These are phyloP conservation scores for Fusarium napiforme DNA, from an alignment of 2,329 filamentous ascomycete species.

Conservation along the genomic window DNA sequence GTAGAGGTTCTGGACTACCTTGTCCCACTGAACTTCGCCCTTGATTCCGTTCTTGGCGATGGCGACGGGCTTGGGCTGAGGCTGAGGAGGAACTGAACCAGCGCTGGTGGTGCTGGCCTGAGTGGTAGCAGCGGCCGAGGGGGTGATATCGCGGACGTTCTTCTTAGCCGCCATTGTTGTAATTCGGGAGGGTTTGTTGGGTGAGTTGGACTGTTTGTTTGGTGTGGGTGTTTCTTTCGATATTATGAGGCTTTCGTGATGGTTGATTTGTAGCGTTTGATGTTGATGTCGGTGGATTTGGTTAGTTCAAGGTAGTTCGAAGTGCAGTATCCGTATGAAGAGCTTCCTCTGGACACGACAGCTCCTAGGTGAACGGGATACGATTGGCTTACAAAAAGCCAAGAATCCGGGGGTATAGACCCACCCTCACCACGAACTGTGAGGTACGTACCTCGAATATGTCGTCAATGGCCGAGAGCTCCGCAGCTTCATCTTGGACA, in stretches of 20 bases:
- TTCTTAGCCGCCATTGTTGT: constrained; percentile 64
- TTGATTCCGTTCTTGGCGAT: constrained; percentile 36
- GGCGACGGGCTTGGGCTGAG: constrained; percentile 35
- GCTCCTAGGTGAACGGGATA: constrained; percentile 44
- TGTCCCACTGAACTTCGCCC: constrained; percentile 56
- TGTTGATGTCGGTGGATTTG: constrained; percentile 18
- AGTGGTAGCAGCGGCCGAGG: constrained; percentile 49
- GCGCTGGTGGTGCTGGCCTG: constrained; percentile 46
- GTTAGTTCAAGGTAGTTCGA: constrained; percentile 22
- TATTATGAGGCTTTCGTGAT: constrained; percentile 15
- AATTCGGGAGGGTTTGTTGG: neutral
- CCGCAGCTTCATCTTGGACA: neutral
- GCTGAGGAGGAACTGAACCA: constrained; percentile 41
- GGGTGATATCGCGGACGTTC: constrained; percentile 48
- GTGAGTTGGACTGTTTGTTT: neutral
- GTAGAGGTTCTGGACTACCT: constrained; percentile 77
- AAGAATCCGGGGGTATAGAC: constrained; percentile 18
- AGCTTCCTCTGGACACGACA: constrained; percentile 52
- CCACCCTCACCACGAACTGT: constrained; percentile 1
- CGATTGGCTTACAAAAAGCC: constrained; percentile 47
- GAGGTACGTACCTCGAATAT: constrained; percentile 20
- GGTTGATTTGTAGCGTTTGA: constrained; percentile 11
- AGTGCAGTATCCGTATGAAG: neutral
- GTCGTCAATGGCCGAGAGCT: constrained; percentile 32
- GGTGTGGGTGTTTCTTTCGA: constrained; percentile 5